Conservation (phyloP, 371 early-diverging fungal species). For the Batkoa obscura region DNA sequence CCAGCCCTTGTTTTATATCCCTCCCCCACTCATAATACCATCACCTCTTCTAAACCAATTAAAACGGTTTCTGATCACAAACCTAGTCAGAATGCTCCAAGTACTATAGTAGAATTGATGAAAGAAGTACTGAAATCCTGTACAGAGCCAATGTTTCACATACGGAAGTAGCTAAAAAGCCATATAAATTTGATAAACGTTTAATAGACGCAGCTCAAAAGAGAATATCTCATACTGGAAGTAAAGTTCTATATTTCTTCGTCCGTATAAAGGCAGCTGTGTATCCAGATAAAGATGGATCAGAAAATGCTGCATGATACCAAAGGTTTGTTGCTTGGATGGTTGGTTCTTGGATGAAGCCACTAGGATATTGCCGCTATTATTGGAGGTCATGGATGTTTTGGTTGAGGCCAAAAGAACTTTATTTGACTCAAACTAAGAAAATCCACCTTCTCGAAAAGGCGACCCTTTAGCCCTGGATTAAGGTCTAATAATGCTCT, state of each 20-base stretch:
- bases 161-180: background rate
- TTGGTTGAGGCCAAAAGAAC: background rate
- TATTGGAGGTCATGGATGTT: background rate
- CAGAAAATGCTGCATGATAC: conserved; percentile 22
- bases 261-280: conserved; percentile 8
- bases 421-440: background rate
- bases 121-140: background rate
- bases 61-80: no score
- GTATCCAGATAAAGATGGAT: conserved; percentile 9
- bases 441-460: no score
- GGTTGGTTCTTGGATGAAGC: conserved; percentile 19
- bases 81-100: background rate
- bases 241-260: conserved; percentile 6
- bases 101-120: background rate
- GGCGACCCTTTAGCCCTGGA: no score
- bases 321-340: conserved; percentile 9
- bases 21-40: no score
- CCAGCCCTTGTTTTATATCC: no score
- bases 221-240: conserved; percentile 15
- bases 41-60: no score
- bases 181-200: background rate
- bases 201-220: conserved; percentile 8
- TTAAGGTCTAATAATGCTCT: no score
- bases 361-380: conserved; percentile 20
- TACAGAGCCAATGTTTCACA: background rate